Conservation (phyloP, 352 stramenopile species). For the Phytophthora hybrid region DNA sequence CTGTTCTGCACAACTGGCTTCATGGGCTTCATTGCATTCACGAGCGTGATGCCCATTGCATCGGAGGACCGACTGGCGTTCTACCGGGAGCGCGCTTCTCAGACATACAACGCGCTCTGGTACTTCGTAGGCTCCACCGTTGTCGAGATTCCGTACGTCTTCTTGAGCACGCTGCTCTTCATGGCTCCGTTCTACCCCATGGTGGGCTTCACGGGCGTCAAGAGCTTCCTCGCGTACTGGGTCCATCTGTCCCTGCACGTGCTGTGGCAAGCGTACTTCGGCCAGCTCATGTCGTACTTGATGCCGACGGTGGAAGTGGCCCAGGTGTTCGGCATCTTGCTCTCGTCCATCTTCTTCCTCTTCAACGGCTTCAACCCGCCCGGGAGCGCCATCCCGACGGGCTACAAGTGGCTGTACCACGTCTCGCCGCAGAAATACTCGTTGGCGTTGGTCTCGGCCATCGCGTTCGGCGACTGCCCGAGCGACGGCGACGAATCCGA, state of each 20-base stretch:
- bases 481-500: constrained; percentile 5
- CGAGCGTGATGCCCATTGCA: constrained; percentile 18
- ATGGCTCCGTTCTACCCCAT: constrained; percentile 30
- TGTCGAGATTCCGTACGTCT: constrained; percentile 28
- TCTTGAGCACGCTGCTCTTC: constrained; percentile 18
- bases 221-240: constrained; percentile 61
- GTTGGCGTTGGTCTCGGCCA: not conserved
- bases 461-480: constrained; percentile 16
- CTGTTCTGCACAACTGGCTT: constrained; percentile 84
- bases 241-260: constrained; percentile 46
- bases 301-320: constrained; percentile 18
- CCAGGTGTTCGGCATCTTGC: constrained; percentile 8
- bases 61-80: constrained; percentile 23
- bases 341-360: constrained; percentile 5
- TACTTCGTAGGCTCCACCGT: constrained; percentile 30
- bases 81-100: constrained; percentile 27
- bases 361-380: constrained; percentile 10
- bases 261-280: constrained; percentile 44
- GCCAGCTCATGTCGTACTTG: constrained; percentile 39
- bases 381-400: not conserved
- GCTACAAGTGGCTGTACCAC: constrained; percentile 12
- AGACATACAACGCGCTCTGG: constrained; percentile 37
- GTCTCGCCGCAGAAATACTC: constrained; percentile 16
- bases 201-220: constrained; percentile 32
- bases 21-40: constrained; percentile 42